A percentile compares a stretch with the other conserved stretches of the same genome.
phyloP scores from a whole-genome alignment of 352 stramenopile species.

The Phytophthora tubulina region DNA sequence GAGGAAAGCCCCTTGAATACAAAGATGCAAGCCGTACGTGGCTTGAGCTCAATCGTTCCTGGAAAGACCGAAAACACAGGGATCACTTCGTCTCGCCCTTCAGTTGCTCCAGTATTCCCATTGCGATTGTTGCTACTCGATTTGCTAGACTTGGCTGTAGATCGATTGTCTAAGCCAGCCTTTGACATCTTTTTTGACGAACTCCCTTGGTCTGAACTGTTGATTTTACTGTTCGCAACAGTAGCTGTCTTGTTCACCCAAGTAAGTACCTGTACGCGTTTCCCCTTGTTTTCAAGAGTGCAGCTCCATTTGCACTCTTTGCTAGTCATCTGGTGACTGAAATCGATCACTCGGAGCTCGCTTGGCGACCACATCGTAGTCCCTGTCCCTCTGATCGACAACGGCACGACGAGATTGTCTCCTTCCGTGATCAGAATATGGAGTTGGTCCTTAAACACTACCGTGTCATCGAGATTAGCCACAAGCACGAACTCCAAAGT shows the following conservation, averaged over 20 bases:
- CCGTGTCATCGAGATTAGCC: slow-evolving; percentile 95
- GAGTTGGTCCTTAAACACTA: slow-evolving; percentile 93
- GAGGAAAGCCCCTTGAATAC: slow-evolving; percentile 90
- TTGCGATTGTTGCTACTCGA: slow-evolving; percentile 30
- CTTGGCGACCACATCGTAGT: slow-evolving; percentile 94
- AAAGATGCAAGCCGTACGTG: slow-evolving; percentile 94
- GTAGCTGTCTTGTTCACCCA: slow-evolving; percentile 88
- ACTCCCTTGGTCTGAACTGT: slow-evolving; percentile 15
- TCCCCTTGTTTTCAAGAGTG: slow-evolving; percentile 96
- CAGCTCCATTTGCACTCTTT: slow-evolving; percentile 92
- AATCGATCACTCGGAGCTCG: slow-evolving; percentile 93
- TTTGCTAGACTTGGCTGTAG: slow-evolving; percentile 26
- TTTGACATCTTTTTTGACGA: slow-evolving; percentile 35
- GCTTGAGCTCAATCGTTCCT: slow-evolving; percentile 93
- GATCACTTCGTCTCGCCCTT: slow-evolving; percentile 42
- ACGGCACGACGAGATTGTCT: slow-evolving; percentile 89
- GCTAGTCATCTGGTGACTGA: slow-evolving; percentile 93
- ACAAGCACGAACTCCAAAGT: slow-evolving; percentile 78
- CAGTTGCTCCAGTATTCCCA: slow-evolving; percentile 17
- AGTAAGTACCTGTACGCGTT: slow-evolving; percentile 90
- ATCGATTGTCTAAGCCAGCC: slow-evolving; percentile 12
- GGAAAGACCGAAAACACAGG: slow-evolving; percentile 93
- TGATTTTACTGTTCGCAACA: slow-evolving; percentile 36
- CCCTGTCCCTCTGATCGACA: slow-evolving; percentile 92
- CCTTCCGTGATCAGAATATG: slow-evolving; percentile 94